These are phyloP conservation scores for Dothideomycetes sp. DNA, from an alignment of 2,329 filamentous ascomycete genomes.

Conservation along the genomic window DNA sequence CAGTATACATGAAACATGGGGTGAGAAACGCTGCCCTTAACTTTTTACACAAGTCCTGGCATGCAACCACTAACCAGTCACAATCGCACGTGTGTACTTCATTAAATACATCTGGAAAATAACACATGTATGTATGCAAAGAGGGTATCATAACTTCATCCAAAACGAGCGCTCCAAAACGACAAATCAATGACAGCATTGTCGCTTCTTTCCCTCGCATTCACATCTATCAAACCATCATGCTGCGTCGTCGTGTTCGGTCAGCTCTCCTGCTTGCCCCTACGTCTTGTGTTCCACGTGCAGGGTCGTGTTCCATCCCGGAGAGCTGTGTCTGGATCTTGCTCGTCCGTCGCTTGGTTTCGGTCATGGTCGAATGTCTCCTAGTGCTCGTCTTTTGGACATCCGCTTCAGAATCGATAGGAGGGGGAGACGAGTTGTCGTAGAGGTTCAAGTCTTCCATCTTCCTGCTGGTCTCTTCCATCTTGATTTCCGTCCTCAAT, in stretches of 20 bases:
- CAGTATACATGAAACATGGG: no score
- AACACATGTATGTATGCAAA: not conserved
- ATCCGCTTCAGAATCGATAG: not conserved
- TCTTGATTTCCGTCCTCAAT: slow-evolving; percentile 1
- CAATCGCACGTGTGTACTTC: no score
- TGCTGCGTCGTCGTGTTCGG: slow-evolving; percentile 18
- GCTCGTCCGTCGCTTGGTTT: slow-evolving; percentile 3
- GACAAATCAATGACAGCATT: slow-evolving; percentile 2
- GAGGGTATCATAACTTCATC: not conserved
- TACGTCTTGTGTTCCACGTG: not conserved
- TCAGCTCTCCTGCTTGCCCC: not conserved
- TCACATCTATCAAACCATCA: slow-evolving; percentile 21
- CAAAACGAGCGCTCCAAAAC: not conserved
- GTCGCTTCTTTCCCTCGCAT: slow-evolving; percentile 1
- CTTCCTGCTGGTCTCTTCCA: slow-evolving; percentile 14
- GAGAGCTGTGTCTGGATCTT: slow-evolving; percentile 3
- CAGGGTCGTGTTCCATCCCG: not conserved
- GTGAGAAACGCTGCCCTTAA: no score
- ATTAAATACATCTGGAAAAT: no score
- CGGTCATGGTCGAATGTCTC: slow-evolving; percentile 8
- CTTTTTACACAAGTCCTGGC: no score
- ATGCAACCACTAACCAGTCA: no score
- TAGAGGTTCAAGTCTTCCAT: slow-evolving; percentile 21
- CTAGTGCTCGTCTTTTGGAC: slow-evolving; percentile 4
- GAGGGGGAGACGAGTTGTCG: slow-evolving; percentile 17